Evolutionary conservation across 371 early-diverging fungal genomes (phyloP).

Genomic region (Mucor piriformis): DNA sequence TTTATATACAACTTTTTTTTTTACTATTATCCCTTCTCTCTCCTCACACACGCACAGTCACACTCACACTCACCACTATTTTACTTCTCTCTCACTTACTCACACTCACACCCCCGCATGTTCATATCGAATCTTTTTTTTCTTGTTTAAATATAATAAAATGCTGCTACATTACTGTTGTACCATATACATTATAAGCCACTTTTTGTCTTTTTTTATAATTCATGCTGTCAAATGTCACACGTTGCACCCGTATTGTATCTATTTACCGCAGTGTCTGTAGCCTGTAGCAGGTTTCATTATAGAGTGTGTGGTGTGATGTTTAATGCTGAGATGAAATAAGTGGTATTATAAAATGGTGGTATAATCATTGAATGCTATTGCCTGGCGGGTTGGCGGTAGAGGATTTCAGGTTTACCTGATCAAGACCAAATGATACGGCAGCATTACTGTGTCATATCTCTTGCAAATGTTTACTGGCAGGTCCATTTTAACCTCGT

Average conservation of each 20-base stretch:
- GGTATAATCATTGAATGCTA: no score
- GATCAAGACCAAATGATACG: no score
- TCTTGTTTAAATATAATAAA: slow-evolving; percentile 6
- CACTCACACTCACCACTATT: slow-evolving; percentile 1
- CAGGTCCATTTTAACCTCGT: no score
- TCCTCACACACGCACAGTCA: not conserved
- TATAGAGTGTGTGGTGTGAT: no score
- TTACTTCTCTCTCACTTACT: slow-evolving; percentile 13
- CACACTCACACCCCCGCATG: slow-evolving; percentile 1
- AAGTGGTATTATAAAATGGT: no score
- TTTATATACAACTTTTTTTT: not conserved
- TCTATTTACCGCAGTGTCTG: no score
- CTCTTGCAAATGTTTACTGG: no score
- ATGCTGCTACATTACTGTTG: slow-evolving; percentile 1
- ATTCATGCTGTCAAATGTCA: not conserved
- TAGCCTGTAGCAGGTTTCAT: no score
- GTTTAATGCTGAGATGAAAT: no score
- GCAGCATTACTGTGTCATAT: no score
- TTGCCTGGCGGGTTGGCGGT: no score
- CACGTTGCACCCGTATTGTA: not conserved
- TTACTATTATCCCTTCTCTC: not conserved
- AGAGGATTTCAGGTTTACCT: no score
- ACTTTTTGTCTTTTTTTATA: not conserved
- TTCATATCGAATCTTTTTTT: slow-evolving; percentile 12
- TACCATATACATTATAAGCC: not conserved